These are phyloP conservation scores for Stagonosporopsis cucurbitacearum DNA, from an alignment of 2,329 filamentous ascomycete genomes.

Conservation along the genomic window DNA sequence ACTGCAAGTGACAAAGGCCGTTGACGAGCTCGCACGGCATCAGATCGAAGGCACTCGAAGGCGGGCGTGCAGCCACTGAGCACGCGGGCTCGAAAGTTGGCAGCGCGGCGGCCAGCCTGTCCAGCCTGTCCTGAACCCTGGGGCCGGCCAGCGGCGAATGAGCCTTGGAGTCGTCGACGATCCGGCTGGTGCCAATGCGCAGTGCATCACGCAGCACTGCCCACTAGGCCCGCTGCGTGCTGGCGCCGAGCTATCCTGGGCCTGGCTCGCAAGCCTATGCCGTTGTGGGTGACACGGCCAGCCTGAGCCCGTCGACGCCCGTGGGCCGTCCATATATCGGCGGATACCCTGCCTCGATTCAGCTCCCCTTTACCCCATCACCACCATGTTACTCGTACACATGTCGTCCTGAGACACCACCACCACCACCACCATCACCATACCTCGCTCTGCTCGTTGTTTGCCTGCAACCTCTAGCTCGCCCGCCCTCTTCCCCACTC, in stretches of 20 bases:
- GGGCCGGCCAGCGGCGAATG: constrained; percentile 6
- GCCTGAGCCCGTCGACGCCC: constrained; percentile 11
- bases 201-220: constrained; percentile 23
- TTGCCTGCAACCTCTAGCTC: constrained; percentile 36
- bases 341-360: constrained; percentile 14
- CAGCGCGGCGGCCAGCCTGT: neutral
- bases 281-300: constrained; percentile 25
- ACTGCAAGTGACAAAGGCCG: constrained; percentile 9
- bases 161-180: constrained; percentile 8
- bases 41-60: constrained; percentile 20
- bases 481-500: constrained; percentile 21
- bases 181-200: constrained; percentile 22
- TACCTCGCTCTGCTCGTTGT: constrained; percentile 26
- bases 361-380: constrained; percentile 29
- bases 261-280: constrained; percentile 12
- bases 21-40: constrained; percentile 13
- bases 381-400: constrained; percentile 32
- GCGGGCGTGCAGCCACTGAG: constrained; percentile 6
- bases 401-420: constrained; percentile 40
- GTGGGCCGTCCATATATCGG: constrained; percentile 12
- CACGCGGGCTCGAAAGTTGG: neutral
- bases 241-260: constrained; percentile 3
- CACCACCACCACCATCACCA: constrained; percentile 8
- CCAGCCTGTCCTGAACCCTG: constrained; percentile 10
- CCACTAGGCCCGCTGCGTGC: neutral